Evolutionary conservation across 2,329 filamentous ascomycete species (phyloP), one percentile per base, ranked within the genome.

Genomic region (Microascus cirrosus): DNA sequence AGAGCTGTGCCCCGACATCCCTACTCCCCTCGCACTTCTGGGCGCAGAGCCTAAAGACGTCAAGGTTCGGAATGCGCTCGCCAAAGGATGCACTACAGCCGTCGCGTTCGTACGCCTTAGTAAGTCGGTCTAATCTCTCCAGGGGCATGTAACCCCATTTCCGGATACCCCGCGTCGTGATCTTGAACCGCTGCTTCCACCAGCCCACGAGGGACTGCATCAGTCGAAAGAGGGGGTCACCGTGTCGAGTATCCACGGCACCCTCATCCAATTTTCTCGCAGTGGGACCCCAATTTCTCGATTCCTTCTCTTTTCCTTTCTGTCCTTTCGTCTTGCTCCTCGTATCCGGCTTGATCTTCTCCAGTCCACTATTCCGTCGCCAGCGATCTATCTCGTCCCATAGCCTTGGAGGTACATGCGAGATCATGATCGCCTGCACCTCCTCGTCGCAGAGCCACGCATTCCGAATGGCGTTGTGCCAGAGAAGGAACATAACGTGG

Each of bases 61-160:
- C 75, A 0, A 92, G 65, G 56, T 76, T 75, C n/a, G 74, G 71
- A 2, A 96, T 81, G 13, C 82, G 79, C 71, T 97, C 94, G 1
- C 93, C 93, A 67, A 93, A 90, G 6, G 82, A 77, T 0, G 77
- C 70, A 62, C 94, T 80, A 59, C 83, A 74, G 0, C 77, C 74
- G 54, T 86, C 80, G 13, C 84, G 79, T 35, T 82, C 79, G 68
- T 87, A 90, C 0, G 82, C 85, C 35, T 86, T 84, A 7, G 87
- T 83, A 60, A 94, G 77, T n/a, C 85, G 81, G 63, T 90, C 86
- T 2, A 96, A 73, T 25, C 83, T 79, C 63, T 86, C 78, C n/a
- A 90, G 79, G 0, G 87, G 79, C 74, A 93, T 87, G 68, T 97
- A 97, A 0, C 94, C 94, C 67, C 83, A 80, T 73, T 97, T 99